Evolutionary conservation across 2,329 filamentous ascomycete species (phyloP).

Genomic region (Orbilia brochopaga): DNA sequence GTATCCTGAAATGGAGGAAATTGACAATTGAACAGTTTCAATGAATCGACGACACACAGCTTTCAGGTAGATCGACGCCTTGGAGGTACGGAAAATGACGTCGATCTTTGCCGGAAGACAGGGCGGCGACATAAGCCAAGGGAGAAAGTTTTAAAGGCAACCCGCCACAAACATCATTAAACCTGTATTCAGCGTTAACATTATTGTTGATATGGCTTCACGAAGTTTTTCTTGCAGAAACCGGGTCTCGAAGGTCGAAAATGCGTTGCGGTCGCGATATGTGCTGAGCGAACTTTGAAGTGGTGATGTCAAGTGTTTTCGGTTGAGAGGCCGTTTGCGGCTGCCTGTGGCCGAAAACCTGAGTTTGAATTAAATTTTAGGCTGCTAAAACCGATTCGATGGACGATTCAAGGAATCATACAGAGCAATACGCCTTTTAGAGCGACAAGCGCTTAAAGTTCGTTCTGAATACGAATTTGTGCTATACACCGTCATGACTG

Average conservation of each 20-base stretch:
- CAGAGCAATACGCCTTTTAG: too few relatives aligned
- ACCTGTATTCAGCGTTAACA: background rate
- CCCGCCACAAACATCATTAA: background rate
- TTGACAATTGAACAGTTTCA: background rate
- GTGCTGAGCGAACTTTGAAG: background rate
- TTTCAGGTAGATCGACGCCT: background rate
- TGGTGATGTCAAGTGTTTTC: constrained; percentile 3
- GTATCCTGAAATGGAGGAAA: too few relatives aligned
- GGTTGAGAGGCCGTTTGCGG: background rate
- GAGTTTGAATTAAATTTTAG: background rate
- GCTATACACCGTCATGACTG: too few relatives aligned
- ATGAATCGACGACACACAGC: background rate
- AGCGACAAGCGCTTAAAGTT: too few relatives aligned
- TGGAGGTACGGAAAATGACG: background rate
- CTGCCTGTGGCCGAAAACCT: background rate
- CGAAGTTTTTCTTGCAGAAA: background rate
- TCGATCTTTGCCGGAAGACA: background rate
- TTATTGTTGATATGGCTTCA: background rate
- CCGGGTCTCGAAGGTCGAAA: background rate
- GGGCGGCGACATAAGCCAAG: background rate
- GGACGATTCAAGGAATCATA: too few relatives aligned
- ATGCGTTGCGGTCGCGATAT: background rate
- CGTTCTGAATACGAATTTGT: too few relatives aligned
- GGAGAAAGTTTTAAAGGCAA: background rate
- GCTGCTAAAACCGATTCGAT: background rate